Base-by-base conservation (phyloP, 2,329 filamentous ascomycete genomes). In the Trichoderma koningiopsis region DNA sequence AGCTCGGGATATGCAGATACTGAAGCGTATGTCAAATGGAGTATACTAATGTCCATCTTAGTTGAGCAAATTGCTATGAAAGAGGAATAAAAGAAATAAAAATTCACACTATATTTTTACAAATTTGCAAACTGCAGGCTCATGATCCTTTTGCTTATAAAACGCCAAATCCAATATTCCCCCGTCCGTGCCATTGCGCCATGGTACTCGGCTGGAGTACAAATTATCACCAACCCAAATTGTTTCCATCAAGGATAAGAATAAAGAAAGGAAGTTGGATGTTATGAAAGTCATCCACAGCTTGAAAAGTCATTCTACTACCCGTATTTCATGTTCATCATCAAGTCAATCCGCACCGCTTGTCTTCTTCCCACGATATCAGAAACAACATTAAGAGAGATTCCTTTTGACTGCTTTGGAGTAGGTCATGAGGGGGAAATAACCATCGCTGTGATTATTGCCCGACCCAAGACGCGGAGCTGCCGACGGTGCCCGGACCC, bases 401-500 rank as follows among this genome's bases (percentile, higher is more conserved):
- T 55, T 64, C 71, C 76, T 80, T 70, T 78, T 82, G 49, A 72
- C 68, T 5, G 72, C 67, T 52, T 79, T 80, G 29, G 80, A 75
- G 2, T 77, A 77, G 37, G 74, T 73, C 55, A 76, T 72, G 6
- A 78, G 69, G 5, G 82, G 78, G 47, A 85, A 86, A 71, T 85
- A 86, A 40, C 80, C 78, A 29, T 83, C 81, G 11, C 79, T 72
- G 49, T 74, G 72, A 19, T 35, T 35, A 11, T 72, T 70, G 37
- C 73, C 73, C 5, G 74, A 71, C 58, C 66, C 80, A 72, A 79
- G 71, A 3, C 81, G 77, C 43, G 79, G 76, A 0, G 75, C 76
- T 22, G 74, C 76, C 1, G 84, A 84, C 3, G 85, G 83, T 3
- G 85, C 87, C 70, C 85, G 81, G 1, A 81, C 79, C 60, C 83